A percentile compares a stretch with the other conserved stretches of the same genome.
These are phyloP conservation scores for Kodamaea leandrae DNA, from an alignment of 805 yeast species.

Conservation along the genomic window DNA sequence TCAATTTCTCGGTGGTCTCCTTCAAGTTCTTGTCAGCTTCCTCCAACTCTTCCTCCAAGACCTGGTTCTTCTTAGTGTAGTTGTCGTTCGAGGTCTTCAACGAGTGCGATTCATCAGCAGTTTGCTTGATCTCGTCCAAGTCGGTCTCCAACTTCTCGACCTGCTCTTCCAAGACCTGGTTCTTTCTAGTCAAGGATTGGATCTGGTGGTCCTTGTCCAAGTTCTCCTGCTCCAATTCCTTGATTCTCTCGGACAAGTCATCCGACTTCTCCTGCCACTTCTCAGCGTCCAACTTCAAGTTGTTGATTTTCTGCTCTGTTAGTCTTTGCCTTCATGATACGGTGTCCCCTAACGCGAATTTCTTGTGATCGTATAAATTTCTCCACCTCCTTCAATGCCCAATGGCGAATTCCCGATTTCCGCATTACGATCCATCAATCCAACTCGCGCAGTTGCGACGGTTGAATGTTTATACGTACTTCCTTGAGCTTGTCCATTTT, in stretches of 20 bases:
- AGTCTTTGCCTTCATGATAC: too few species aligned
- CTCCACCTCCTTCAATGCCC: neutral
- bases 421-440: too few species aligned
- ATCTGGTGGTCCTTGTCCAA: constrained; percentile 93
- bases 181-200: constrained; percentile 87
- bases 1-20: constrained; percentile 89
- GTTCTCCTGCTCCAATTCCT: constrained; percentile 88
- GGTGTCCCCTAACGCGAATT: neutral
- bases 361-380: too few species aligned
- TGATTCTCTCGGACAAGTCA: constrained; percentile 74
- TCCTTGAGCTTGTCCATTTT: constrained; percentile 62
- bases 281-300: constrained; percentile 92
- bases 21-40: constrained; percentile 85
- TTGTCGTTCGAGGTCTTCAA: constrained; percentile 88
- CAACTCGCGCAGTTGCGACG: too few species aligned
- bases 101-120: constrained; percentile 87
- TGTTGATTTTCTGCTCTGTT: constrained; percentile 65
- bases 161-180: constrained; percentile 79
- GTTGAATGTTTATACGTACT: constrained; percentile 34
- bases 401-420: neutral
- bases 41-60: constrained; percentile 89
- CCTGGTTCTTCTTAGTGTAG: constrained; percentile 83
- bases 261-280: constrained; percentile 97
- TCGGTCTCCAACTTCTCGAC: constrained; percentile 76
- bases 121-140: constrained; percentile 72